A percentile compares a stretch with the other conserved stretches of the same genome.
Evolutionary conservation across 2,329 filamentous ascomycete genomes (phyloP).

Genomic region (Aureobasidium sp.): DNA sequence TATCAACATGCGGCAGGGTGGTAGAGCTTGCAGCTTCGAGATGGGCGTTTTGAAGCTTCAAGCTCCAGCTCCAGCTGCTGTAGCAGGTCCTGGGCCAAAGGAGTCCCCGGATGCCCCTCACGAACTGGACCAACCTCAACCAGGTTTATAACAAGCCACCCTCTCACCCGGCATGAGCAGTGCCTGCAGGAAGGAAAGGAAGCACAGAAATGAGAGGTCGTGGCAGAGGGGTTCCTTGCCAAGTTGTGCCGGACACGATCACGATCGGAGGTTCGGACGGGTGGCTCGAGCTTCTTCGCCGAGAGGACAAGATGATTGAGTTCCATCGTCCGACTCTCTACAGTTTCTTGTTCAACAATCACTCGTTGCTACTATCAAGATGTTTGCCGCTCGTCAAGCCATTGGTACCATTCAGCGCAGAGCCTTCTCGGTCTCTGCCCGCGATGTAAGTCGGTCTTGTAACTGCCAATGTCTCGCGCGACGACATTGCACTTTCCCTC

Average conservation of each 20-base stretch:
- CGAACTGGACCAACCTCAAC: background rate
- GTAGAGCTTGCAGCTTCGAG: background rate
- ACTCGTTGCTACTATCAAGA: slow-evolving; percentile 33
- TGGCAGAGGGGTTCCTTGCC: background rate
- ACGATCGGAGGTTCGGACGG: background rate
- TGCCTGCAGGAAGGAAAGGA: background rate
- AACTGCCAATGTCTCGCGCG: background rate
- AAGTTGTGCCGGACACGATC: background rate
- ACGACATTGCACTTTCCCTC: background rate
- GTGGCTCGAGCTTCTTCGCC: background rate
- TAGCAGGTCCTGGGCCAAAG: background rate
- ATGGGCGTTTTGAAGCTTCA: background rate
- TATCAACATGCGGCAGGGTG: background rate
- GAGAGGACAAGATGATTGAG: slow-evolving; percentile 2
- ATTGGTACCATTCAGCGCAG: slow-evolving; percentile 43
- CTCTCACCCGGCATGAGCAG: background rate
- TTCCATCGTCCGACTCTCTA: slow-evolving; percentile 1
- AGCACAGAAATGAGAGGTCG: background rate
- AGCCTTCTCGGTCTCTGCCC: slow-evolving; percentile 44
- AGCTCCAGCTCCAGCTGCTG: background rate
- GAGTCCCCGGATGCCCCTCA: background rate
- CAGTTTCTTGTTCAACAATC: slow-evolving; percentile 1
- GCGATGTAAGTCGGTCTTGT: slow-evolving; percentile 34
- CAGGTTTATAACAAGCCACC: background rate
- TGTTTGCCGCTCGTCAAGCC: slow-evolving; percentile 58